Conservation (phyloP, 441 rosid genomes). For the Breynia disticha region DNA sequence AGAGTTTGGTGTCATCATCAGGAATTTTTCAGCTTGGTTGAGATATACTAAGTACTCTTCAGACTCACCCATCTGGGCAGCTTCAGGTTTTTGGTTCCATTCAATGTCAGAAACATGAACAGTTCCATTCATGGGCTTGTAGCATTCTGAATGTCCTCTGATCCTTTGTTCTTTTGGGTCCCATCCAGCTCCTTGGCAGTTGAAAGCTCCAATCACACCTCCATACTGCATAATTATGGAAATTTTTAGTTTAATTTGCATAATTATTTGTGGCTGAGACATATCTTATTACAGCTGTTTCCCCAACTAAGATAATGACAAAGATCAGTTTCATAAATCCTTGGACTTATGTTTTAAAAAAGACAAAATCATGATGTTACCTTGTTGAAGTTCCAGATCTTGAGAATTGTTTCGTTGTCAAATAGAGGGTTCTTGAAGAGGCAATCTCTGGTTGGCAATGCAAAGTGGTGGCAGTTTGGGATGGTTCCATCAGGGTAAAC, state of each 20-base stretch:
- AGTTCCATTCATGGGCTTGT: conserved; percentile 37
- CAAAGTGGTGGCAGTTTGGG: conserved; percentile 57
- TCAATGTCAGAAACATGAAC: conserved; percentile 56
- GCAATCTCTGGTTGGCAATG: conserved; percentile 69
- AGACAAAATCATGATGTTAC: conserved; percentile 17
- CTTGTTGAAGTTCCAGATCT: conserved; percentile 77
- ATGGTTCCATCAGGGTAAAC: conserved; percentile 61
- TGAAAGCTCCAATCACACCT: conserved; percentile 77
- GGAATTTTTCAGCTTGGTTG: conserved; percentile 34
- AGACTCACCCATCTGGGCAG: conserved; percentile 25
- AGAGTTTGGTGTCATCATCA: conserved; percentile 24
- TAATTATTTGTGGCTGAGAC: neutral
- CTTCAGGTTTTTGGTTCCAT: conserved; percentile 51
- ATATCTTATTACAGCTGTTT: neutral
- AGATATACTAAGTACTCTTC: conserved; percentile 42
- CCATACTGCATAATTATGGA: conserved; percentile 34
- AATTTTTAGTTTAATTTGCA: conserved; percentile 4
- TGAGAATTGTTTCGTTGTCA: conserved; percentile 52
- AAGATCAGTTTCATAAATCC: too few species aligned
- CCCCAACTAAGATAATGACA: too few species aligned
- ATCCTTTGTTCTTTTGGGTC: conserved; percentile 39
- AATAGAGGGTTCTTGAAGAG: conserved; percentile 64
- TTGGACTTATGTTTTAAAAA: too few species aligned
- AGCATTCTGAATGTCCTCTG: conserved; percentile 44
- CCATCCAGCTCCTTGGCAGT: conserved; percentile 91